Evolutionary conservation across 2,329 filamentous ascomycete genomes (phyloP).

Genomic region (Aciculosporium take): DNA sequence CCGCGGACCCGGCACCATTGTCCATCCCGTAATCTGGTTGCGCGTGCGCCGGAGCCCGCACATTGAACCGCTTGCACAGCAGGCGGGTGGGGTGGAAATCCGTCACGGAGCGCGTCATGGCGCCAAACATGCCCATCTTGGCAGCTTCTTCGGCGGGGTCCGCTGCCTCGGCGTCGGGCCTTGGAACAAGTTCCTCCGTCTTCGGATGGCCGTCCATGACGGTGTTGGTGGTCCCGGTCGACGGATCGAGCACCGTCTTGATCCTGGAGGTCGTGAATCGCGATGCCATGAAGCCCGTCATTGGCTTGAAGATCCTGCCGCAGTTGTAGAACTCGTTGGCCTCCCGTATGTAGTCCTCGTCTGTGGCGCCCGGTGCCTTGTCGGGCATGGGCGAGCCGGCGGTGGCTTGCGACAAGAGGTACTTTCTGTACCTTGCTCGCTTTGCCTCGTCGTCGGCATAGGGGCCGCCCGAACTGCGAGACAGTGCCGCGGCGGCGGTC

Average conservation of each 20-base stretch:
- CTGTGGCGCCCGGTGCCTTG: constrained; percentile 27
- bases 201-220: constrained; percentile 5
- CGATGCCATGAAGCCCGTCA: constrained; percentile 83
- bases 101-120: constrained; percentile 58
- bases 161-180: constrained; percentile 19
- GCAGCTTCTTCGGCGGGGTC: constrained; percentile 80
- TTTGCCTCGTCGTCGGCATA: constrained; percentile 76
- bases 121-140: constrained; percentile 81
- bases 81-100: constrained; percentile 71
- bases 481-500: constrained; percentile 53
- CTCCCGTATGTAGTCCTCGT: constrained; percentile 69
- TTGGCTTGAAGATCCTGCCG: constrained; percentile 69
- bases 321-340: constrained; percentile 57
- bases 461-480: constrained; percentile 51
- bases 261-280: constrained; percentile 67
- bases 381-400: constrained; percentile 33
- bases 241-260: constrained; percentile 27
- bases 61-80: constrained; percentile 88
- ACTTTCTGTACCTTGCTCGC: constrained; percentile 63
- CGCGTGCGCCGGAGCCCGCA: constrained; percentile 60
- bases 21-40: constrained; percentile 33
- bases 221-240: constrained; percentile 5
- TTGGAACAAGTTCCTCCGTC: constrained; percentile 17
- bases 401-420: constrained; percentile 59
- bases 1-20: not conserved